Evolutionary conservation across 441 rosid genomes (phyloP), one percentile per base, ranked within the genome.

Genomic region (Sinapis alba): DNA sequence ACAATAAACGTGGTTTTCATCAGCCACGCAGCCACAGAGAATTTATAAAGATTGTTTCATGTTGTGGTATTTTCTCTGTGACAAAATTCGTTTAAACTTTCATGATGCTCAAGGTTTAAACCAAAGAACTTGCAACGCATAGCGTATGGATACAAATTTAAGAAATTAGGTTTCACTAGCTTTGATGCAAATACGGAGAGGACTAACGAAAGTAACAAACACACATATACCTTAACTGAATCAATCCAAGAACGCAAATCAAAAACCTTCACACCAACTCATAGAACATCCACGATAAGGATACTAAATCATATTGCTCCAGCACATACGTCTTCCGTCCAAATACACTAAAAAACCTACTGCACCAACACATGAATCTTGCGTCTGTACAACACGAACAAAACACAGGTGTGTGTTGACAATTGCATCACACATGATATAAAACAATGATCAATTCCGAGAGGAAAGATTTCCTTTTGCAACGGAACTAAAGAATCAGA

Each of bases 221-320:
- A 50, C 4, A 13, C 63, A 58, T 19, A 23, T 15, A 27, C 6
- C 6, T n/a, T 10, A 11, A 27, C 1, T 2, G 27, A 61, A 53
- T 1, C n/a, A 53, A 26, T 56, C 57, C 30, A 73, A 27, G 47
- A 20, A 65, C 19, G 1, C 19, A 58, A 65, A 65, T 16, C 38
- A 74, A n/a, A n/a, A n/a, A 2, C 20, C 45, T 24, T 54, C 21
- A 1, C 10, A 41, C 57, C 20, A 63, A 65, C 34, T 54, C 70
- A 64, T 54, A 27, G 24, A 36, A 64, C 65, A 73, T 73, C 3
- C 32, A 45, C 32, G 62, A 67, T 13, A 60, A 50, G 16, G 54
- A 60, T 11, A 58, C 26, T 58, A 28, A 11, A 56, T 1, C n/a
- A 21, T 45, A 43, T 53, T 2, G 26, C 41, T 32, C 27, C 27